Evolutionary conservation across 352 stramenopile species (phyloP).

Genomic region (Globisporangium acanthophoron): DNA sequence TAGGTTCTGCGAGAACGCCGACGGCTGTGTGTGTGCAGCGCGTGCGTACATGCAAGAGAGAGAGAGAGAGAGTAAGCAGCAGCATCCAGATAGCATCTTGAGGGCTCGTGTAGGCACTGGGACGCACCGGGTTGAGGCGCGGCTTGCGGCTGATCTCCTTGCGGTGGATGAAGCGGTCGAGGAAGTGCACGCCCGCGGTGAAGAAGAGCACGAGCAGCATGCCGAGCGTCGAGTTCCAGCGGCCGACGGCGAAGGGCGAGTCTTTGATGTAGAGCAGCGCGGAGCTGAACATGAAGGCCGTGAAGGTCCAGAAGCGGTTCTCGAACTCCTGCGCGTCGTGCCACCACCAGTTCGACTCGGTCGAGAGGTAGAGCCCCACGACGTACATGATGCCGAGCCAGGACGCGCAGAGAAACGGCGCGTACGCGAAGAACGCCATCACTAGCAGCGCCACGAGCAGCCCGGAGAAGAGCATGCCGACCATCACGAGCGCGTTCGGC

Average conservation of each 20-base stretch:
- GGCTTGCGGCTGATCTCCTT: conserved; percentile 64
- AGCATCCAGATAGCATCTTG: no score
- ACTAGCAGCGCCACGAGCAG: conserved; percentile 59
- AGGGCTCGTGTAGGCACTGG: not conserved
- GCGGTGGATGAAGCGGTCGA: conserved; percentile 77
- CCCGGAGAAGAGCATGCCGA: conserved; percentile 60
- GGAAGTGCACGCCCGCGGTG: conserved; percentile 73
- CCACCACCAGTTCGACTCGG: conserved; percentile 81
- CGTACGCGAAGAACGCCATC: conserved; percentile 81
- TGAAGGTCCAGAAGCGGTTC: conserved; percentile 97
- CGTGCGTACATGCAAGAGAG: not conserved
- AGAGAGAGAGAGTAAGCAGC: not conserved
- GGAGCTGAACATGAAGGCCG: conserved; percentile 89
- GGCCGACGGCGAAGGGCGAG: conserved; percentile 83
- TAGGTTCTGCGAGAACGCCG: conserved; percentile 62
- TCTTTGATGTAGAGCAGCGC: conserved; percentile 94
- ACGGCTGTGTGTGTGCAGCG: conserved; percentile 18
- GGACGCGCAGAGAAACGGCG: conserved; percentile 70
- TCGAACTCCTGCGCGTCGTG: conserved; percentile 93
- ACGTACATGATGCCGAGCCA: conserved; percentile 82
- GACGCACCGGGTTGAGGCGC: conserved; percentile 34
- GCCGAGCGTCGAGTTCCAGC: conserved; percentile 65
- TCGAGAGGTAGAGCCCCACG: conserved; percentile 75
- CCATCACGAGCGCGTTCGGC: conserved; percentile 61
- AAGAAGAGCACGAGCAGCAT: conserved; percentile 77